These are phyloP conservation scores for Spergularia azorica DNA, from an alignment of 179 eudicot species.

Conservation along the genomic window DNA sequence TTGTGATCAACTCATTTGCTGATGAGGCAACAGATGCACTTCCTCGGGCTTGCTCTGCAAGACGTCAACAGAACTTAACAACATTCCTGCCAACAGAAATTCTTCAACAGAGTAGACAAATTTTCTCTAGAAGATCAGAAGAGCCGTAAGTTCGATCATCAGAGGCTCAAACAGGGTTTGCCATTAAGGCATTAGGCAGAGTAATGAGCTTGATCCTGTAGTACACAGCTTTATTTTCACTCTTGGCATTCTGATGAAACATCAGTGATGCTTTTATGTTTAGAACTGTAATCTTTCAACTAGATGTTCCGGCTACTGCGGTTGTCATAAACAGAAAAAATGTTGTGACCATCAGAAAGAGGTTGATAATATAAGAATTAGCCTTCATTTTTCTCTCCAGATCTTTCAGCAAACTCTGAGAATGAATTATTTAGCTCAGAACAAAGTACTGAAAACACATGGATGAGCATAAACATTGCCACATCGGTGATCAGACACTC, in stretches of 20 bases:
- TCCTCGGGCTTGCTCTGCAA: constrained; percentile 22
- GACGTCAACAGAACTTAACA: constrained; percentile 26
- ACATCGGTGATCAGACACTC: not conserved
- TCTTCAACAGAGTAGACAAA: constrained; percentile 23
- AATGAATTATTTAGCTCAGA: not conserved
- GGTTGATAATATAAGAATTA: not conserved
- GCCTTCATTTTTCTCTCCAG: not conserved
- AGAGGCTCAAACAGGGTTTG: not conserved
- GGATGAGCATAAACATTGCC: not conserved
- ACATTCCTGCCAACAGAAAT: constrained; percentile 31
- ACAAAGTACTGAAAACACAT: not conserved
- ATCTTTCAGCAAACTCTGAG: not conserved
- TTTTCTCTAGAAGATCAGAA: constrained; percentile 18
- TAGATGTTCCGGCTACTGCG: not conserved
- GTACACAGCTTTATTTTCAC: not conserved
- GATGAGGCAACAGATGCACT: not conserved
- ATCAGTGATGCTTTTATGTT: not conserved
- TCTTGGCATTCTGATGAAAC: constrained; percentile 5
- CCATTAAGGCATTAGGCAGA: not conserved
- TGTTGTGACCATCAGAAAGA: not conserved
- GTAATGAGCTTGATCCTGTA: not conserved
- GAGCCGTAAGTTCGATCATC: not conserved
- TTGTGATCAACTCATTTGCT: constrained; percentile 23
- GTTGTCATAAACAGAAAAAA: not conserved
- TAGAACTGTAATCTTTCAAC: not conserved